Conservation (phyloP, 176 grass and related monocot species). For the Aechmea fasciata region DNA sequence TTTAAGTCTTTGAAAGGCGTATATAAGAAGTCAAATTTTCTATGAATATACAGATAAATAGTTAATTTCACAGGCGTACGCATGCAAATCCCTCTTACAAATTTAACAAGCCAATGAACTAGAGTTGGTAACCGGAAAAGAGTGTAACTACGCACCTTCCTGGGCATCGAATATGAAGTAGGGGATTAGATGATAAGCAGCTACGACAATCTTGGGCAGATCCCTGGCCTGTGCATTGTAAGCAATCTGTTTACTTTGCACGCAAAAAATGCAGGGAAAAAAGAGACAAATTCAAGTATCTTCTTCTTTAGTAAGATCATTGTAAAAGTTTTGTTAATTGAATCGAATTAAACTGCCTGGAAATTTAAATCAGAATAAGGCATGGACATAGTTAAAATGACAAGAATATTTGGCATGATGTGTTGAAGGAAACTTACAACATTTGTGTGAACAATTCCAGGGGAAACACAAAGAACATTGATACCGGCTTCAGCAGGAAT, state of each 20-base stretch:
- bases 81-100: neutral
- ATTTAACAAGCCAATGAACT: neutral
- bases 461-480: conserved; percentile 50
- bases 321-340: no score
- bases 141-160: conserved; percentile 41
- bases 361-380: no score
- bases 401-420: neutral
- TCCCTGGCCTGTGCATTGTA: conserved; percentile 63
- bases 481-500: conserved; percentile 86
- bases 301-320: no score
- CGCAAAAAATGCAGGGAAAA: neutral
- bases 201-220: conserved; percentile 62
- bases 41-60: no score
- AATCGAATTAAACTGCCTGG: no score
- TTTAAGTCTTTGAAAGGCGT: no score
- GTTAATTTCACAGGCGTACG: no score
- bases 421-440: conserved; percentile 54
- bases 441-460: conserved; percentile 91
- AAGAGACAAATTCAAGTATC: no score
- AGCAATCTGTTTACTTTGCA: neutral
- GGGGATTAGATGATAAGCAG: conserved; percentile 71
- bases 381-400: no score
- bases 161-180: conserved; percentile 92
- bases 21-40: no score
- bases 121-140: neutral